Conservation (phyloP, 208 protist species). For the Leishmania gerbilli region DNA sequence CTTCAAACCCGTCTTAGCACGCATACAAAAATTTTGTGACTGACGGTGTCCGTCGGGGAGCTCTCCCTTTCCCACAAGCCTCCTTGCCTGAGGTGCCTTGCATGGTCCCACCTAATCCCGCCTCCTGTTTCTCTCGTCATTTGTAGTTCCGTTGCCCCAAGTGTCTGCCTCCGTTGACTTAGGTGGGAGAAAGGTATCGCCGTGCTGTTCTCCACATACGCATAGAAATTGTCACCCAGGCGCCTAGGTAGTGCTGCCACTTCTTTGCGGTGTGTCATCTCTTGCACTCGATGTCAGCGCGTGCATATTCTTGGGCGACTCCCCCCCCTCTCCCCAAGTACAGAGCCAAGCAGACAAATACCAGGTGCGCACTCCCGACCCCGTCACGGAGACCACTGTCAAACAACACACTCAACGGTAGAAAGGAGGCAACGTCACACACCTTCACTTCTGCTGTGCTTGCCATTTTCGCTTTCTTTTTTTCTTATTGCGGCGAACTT, state of each 20-base stretch:
- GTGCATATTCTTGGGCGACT: neutral
- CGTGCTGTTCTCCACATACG: neutral
- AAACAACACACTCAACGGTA: neutral
- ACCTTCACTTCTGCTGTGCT: neutral
- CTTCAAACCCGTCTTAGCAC: neutral
- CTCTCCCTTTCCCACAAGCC: neutral
- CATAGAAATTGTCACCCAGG: neutral
- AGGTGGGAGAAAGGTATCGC: neutral
- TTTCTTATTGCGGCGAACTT: neutral
- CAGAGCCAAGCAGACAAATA: neutral
- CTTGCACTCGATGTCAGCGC: neutral
- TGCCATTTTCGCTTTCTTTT: neutral
- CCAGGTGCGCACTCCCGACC: neutral
- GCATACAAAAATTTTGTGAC: neutral
- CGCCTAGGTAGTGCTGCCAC: neutral
- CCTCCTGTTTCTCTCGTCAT: neutral
- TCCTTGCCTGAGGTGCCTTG: neutral
- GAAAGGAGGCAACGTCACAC: neutral
- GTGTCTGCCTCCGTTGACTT: neutral
- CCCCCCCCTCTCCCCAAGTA: neutral
- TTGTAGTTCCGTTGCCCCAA: neutral
- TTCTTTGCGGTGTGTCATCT: neutral
- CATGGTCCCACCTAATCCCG: neutral
- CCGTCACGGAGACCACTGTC: neutral
- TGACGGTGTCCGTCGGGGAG: neutral